Conservation (phyloP, 371 early-diverging fungal genomes). For the Batkoa obscura region DNA sequence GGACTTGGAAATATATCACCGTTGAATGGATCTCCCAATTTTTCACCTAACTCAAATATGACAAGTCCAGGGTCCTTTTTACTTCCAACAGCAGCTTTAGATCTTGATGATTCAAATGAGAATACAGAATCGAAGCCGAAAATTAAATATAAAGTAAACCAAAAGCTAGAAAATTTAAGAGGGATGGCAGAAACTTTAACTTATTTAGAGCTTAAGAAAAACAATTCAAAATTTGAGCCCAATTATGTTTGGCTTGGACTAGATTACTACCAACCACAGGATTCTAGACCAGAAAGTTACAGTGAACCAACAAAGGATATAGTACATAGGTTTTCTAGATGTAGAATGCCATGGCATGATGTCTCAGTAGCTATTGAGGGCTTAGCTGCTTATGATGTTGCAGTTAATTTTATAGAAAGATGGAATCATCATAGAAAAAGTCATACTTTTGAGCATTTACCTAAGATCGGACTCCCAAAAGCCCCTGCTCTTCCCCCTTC, state of each 20-base stretch:
- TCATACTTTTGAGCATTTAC: neutral
- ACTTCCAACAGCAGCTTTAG: too few species aligned
- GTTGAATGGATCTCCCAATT: neutral
- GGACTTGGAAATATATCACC: neutral
- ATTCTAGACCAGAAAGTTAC: neutral
- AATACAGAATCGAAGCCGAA: too few species aligned
- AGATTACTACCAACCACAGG: conserved; percentile 4
- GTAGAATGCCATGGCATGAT: conserved; percentile 92
- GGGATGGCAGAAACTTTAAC: neutral
- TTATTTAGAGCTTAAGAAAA: neutral
- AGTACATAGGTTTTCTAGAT: neutral
- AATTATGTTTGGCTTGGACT: neutral
- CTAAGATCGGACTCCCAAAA: conserved; percentile 31
- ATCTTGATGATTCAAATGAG: too few species aligned
- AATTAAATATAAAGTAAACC: too few species aligned
- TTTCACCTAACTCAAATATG: too few species aligned
- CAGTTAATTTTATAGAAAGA: conserved; percentile 70
- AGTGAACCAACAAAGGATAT: neutral
- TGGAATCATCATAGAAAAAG: conserved; percentile 66
- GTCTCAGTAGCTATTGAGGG: conserved; percentile 30
- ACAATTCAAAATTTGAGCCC: neutral
- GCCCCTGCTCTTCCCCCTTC: neutral
- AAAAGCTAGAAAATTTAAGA: neutral
- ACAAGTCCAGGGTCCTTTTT: too few species aligned
- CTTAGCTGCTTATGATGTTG: conserved; percentile 55